Conservation (phyloP, 2,329 filamentous ascomycete genomes). For the Westerdykella aurantiaca region DNA sequence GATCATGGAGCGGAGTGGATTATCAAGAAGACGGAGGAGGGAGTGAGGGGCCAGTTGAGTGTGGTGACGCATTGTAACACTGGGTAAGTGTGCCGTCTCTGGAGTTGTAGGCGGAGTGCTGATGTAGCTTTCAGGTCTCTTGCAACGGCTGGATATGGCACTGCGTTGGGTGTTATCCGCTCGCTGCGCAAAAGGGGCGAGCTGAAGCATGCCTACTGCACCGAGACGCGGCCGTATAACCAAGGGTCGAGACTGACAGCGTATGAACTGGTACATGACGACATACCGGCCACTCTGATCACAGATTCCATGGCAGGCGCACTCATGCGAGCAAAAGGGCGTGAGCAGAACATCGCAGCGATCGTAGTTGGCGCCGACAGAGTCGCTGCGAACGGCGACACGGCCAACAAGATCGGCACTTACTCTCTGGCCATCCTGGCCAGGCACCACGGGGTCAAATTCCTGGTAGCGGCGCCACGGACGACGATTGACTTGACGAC, state of each 20-base stretch:
- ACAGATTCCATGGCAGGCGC: slow-evolving; percentile 96
- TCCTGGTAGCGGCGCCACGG: slow-evolving; percentile 88
- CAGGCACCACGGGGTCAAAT: slow-evolving; percentile 81
- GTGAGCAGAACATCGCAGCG: slow-evolving; percentile 64
- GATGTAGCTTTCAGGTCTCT: slow-evolving; percentile 58
- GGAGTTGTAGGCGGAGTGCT: background rate
- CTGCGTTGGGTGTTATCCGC: slow-evolving; percentile 88
- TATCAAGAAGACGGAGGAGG: slow-evolving; percentile 50
- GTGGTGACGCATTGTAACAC: slow-evolving; percentile 98
- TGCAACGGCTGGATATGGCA: slow-evolving; percentile 95
- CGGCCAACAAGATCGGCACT: slow-evolving; percentile 97
- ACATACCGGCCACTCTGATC: slow-evolving; percentile 84
- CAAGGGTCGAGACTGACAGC: slow-evolving; percentile 92
- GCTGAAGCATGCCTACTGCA: slow-evolving; percentile 85
- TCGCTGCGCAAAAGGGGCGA: slow-evolving; percentile 62
- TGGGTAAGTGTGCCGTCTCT: slow-evolving; percentile 49
- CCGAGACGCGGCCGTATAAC: slow-evolving; percentile 95
- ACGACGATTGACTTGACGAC: slow-evolving; percentile 89
- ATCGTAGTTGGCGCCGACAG: slow-evolving; percentile 93
- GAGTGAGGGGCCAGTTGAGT: slow-evolving; percentile 56
- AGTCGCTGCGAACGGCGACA: slow-evolving; percentile 94
- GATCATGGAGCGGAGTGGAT: slow-evolving; percentile 81
- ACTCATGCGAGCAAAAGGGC: slow-evolving; percentile 61
- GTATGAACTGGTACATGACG: slow-evolving; percentile 92
- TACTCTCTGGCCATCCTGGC: slow-evolving; percentile 91